These are phyloP conservation scores for Grosmannia clavigera DNA, from an alignment of 2,329 filamentous ascomycete species.

Conservation along the genomic window DNA sequence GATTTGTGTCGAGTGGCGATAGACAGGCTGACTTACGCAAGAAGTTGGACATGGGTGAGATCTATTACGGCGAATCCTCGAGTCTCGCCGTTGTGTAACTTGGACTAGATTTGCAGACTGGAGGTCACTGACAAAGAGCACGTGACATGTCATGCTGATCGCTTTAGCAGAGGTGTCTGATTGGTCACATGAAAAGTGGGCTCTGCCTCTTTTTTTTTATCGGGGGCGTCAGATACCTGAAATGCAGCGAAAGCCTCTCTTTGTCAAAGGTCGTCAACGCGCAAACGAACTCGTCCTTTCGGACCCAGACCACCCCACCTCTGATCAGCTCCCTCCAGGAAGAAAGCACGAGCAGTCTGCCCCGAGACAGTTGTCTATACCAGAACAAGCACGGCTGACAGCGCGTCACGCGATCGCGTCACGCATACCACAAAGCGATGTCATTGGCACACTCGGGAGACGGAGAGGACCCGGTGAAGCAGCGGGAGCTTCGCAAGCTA, in stretches of 20 bases:
- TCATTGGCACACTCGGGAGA: not conserved
- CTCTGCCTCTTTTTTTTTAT: not conserved
- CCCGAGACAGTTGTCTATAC: too few relatives aligned
- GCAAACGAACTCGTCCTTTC: not conserved
- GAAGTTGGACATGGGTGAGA: not conserved
- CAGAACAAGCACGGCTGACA: too few relatives aligned
- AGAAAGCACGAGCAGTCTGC: not conserved
- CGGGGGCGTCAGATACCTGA: not conserved
- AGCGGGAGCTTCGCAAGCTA: slow-evolving; percentile 51
- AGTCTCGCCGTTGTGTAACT: not conserved
- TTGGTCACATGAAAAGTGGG: not conserved
- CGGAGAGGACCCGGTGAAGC: slow-evolving; percentile 25
- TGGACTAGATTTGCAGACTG: not conserved
- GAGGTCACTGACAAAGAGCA: not conserved
- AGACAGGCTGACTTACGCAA: not conserved
- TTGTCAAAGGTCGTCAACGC: not conserved
- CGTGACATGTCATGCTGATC: not conserved
- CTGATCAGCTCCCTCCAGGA: not conserved
- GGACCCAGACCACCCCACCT: not conserved
- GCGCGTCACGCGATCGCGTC: not conserved
- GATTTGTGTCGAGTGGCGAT: too few relatives aligned
- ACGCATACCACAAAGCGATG: not conserved
- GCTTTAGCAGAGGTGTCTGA: not conserved
- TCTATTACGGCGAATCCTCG: not conserved
- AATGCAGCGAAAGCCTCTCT: not conserved